phyloP scores from a whole-genome alignment of 768 basidiomycete species.

The Termitomyces sp. region DNA sequence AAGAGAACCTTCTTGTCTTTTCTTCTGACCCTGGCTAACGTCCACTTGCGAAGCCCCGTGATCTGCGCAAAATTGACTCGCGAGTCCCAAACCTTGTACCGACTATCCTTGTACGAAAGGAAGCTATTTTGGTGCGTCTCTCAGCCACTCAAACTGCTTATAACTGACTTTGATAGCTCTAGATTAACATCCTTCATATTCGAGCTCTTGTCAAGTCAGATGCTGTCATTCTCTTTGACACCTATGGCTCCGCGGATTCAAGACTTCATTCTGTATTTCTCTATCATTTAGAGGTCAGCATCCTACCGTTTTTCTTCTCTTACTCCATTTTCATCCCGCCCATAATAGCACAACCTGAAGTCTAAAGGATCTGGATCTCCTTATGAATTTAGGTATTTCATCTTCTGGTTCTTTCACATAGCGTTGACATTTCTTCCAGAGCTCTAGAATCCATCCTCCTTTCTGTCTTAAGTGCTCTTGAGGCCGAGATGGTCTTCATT shows the following conservation, averaged over 20 bases:
- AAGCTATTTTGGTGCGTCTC: slow-evolving; percentile 75
- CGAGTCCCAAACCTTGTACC: slow-evolving; percentile 92
- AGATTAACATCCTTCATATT: slow-evolving; percentile 94
- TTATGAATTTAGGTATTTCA: slow-evolving; percentile 79
- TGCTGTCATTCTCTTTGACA: slow-evolving; percentile 88
- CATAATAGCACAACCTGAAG: slow-evolving; percentile 75
- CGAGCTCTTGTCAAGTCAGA: slow-evolving; percentile 94
- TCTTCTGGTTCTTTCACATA: slow-evolving; percentile 8
- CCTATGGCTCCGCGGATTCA: slow-evolving; percentile 84
- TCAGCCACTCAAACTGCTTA: background rate
- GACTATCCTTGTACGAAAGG: slow-evolving; percentile 85
- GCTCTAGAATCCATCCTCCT: slow-evolving; percentile 92
- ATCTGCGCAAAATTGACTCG: slow-evolving; percentile 95
- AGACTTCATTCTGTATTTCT: slow-evolving; percentile 83
- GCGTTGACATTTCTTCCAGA: slow-evolving; percentile 35
- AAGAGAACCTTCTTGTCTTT: slow-evolving; percentile 26
- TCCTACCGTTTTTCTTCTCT: slow-evolving; percentile 4
- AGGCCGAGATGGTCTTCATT: slow-evolving; percentile 95
- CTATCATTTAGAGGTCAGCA: slow-evolving; percentile 76
- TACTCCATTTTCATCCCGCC: slow-evolving; percentile 2
- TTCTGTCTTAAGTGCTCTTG: slow-evolving; percentile 87
- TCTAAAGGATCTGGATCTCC: slow-evolving; percentile 64
- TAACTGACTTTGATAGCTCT: slow-evolving; percentile 1
- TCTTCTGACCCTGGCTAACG: slow-evolving; percentile 17
- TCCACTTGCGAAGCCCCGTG: slow-evolving; percentile 65